Evolutionary conservation across 441 rosid genomes (phyloP).

Genomic region (Flueggea neowawraea): DNA sequence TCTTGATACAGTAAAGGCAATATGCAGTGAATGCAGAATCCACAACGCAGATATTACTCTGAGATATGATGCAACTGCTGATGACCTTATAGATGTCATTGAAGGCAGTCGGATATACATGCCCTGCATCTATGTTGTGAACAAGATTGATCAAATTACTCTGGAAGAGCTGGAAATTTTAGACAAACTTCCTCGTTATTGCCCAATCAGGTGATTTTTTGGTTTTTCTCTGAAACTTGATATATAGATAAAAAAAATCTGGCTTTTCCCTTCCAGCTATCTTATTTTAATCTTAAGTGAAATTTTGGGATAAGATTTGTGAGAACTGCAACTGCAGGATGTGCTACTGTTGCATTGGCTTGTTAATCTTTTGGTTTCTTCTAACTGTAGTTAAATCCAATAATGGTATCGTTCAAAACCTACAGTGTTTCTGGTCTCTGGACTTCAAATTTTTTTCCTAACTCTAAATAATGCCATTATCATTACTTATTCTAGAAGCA

Average conservation of each 20-base stretch:
- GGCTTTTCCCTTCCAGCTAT: background rate
- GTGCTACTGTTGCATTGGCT: no score
- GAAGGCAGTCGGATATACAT: slow-evolving; percentile 95
- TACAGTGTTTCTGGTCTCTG: no score
- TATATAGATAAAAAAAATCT: background rate
- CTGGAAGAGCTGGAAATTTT: slow-evolving; percentile 93
- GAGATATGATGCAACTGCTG: slow-evolving; percentile 94
- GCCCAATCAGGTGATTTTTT: slow-evolving; percentile 77
- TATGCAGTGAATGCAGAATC: slow-evolving; percentile 92
- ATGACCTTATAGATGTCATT: slow-evolving; percentile 97
- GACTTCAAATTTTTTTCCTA: no score
- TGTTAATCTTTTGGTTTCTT: no score
- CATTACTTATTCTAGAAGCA: no score
- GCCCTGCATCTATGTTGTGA: slow-evolving; percentile 93
- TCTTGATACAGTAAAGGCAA: slow-evolving; percentile 94
- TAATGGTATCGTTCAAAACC: no score
- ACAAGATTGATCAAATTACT: slow-evolving; percentile 96
- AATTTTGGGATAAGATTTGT: no score
- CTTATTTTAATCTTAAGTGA: no score
- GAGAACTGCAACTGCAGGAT: no score
- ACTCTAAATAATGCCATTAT: no score
- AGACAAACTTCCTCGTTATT: slow-evolving; percentile 98
- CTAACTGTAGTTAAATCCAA: no score
- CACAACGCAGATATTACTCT: slow-evolving; percentile 97
- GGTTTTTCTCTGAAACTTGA: background rate